Evolutionary conservation across 768 basidiomycete genomes (phyloP).

Genomic region (Serendipita indica): DNA sequence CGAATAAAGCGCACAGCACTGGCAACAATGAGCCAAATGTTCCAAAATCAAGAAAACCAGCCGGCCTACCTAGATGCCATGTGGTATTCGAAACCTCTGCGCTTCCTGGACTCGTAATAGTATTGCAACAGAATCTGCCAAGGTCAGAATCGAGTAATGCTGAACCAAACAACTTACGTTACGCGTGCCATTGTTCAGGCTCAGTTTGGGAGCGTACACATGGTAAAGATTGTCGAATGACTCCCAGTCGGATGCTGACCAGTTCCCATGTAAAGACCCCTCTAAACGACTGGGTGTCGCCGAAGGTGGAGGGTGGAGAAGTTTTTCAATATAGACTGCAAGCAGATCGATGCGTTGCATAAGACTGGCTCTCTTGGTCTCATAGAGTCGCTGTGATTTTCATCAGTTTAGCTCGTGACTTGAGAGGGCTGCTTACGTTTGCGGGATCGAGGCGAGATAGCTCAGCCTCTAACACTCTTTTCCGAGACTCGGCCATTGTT

Average conservation of each 20-base stretch:
- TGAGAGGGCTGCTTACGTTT: neutral
- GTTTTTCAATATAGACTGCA: conserved; percentile 38
- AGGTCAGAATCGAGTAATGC: conserved; percentile 12
- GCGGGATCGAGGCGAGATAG: neutral
- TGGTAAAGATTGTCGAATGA: conserved; percentile 87
- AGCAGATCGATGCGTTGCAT: conserved; percentile 31
- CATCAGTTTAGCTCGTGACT: neutral
- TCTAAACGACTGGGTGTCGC: conserved; percentile 7
- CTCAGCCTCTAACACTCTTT: conserved; percentile 29
- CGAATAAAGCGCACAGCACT: conserved; percentile 79
- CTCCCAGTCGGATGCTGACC: conserved; percentile 51
- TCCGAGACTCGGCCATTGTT: conserved; percentile 38
- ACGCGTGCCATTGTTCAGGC: conserved; percentile 58
- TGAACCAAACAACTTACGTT: conserved; percentile 40
- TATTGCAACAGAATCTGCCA: conserved; percentile 71
- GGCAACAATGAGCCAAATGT: neutral
- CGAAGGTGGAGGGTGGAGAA: conserved; percentile 1
- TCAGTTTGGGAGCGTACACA: conserved; percentile 71
- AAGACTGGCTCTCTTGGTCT: conserved; percentile 6
- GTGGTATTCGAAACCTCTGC: conserved; percentile 73
- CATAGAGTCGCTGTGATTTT: neutral
- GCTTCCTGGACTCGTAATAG: conserved; percentile 64
- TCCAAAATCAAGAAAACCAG: too few species aligned
- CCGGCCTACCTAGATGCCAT: conserved; percentile 62
- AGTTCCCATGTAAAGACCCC: neutral